Evolutionary conservation across 169 alveolate species (phyloP), one percentile per base, ranked within the genome.

Genomic region (Besnoitia besnoiti): DNA sequence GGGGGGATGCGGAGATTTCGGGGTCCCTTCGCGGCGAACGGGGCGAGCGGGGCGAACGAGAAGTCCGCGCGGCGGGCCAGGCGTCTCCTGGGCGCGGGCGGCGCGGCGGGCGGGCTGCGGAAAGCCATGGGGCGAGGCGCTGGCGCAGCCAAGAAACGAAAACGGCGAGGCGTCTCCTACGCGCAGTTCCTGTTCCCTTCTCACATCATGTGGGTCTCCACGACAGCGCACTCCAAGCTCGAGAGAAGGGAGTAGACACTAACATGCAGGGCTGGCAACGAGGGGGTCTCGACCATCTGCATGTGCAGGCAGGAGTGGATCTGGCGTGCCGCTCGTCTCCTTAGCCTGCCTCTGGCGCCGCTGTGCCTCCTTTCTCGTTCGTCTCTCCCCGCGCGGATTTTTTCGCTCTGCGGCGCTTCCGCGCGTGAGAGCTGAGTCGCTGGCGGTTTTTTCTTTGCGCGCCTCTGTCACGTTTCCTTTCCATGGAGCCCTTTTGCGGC

Each of bases 161-260:
- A 37, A 37, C 10, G 19, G 12, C 87, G 87, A 40, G 87, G 87
- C 40, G 87, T 77, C 61, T 77, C 87, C 37, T 77, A 77, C 55
- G 87, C 87, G 30, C 87, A 77, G 59, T 77, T 77, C 87, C 55
- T 77, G 42, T 77, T 42, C 40, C 87, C 87, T 35, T 77, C 87
- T 4, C 87, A 35, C 8, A 19, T 44, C 33, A 8, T 10, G 87
- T 77, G 47, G 40, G 87, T 16, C 35, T 0, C 8, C 1, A 39
- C 35, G 3, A n/a, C 30, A 55, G 24, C 4, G 30, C 12, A 16
- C 12, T 3, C 67, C 5, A 19, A 3, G 27, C 33, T 19, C n/a
- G 27, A 21, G 67, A 5, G 67, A 55, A 19, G 67, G 12, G 27
- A 5, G 33, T 3, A 55, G 67, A 19, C n/a, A 55, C 5, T 21